Conservation (phyloP, 352 stramenopile genomes). For the Pythium periplocum region DNA sequence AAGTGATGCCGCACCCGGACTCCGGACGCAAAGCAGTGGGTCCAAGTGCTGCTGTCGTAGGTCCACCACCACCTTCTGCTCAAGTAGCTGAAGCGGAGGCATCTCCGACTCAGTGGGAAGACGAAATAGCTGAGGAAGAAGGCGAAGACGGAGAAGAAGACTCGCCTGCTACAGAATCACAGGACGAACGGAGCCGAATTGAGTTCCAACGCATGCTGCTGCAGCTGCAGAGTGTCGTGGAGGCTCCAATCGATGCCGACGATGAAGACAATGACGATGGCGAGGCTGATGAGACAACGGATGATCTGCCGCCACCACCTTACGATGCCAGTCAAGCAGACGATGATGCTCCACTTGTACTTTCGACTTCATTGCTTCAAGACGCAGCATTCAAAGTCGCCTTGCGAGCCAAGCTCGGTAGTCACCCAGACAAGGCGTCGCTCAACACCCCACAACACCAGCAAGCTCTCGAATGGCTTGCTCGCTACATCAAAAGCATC, state of each 20-base stretch:
- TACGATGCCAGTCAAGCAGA: no score
- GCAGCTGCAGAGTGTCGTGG: constrained; percentile 61
- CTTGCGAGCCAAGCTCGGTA: no score
- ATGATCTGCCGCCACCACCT: not conserved
- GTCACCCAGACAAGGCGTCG: no score
- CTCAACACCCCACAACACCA: no score
- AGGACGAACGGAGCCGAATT: constrained; percentile 28
- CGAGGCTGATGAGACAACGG: constrained; percentile 3
- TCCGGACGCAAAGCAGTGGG: not conserved
- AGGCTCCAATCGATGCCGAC: constrained; percentile 21
- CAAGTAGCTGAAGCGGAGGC: constrained; percentile 1
- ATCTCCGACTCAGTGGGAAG: not conserved
- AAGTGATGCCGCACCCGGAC: constrained; percentile 15
- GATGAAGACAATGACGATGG: constrained; percentile 29
- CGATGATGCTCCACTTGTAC: no score
- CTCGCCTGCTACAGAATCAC: constrained; percentile 9
- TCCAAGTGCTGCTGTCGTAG: constrained; percentile 1
- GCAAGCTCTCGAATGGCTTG: no score
- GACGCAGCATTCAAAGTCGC: no score
- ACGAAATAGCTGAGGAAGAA: constrained; percentile 10
- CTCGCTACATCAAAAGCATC: no score
- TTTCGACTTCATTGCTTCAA: no score
- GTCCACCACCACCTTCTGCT: constrained; percentile 10
- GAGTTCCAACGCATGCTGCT: constrained; percentile 78
- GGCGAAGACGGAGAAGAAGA: constrained; percentile 16